Conservation (phyloP, 2,329 filamentous ascomycete genomes). For the Sporothrix protearum region DNA sequence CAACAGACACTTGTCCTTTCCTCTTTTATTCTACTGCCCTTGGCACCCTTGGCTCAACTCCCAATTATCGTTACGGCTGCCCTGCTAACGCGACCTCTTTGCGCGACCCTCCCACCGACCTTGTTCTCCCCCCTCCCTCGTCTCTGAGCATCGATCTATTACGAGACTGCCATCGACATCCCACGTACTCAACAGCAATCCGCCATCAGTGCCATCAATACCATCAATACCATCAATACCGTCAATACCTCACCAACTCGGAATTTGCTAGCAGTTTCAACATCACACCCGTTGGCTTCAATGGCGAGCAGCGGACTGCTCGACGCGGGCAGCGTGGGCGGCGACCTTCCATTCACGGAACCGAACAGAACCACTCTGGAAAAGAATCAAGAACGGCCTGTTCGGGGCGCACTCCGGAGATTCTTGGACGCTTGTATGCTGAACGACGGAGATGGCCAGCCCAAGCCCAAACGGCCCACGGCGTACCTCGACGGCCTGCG, state of each 20-base stretch:
- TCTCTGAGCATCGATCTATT: too few relatives aligned
- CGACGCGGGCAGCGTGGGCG: background rate
- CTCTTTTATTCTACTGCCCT: background rate
- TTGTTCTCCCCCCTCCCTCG: background rate
- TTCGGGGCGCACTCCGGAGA: too few relatives aligned
- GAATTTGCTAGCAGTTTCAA: background rate
- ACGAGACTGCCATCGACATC: background rate
- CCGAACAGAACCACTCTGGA: background rate
- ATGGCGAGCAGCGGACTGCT: conserved; percentile 22
- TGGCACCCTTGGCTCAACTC: background rate
- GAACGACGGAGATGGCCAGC: conserved; percentile 11
- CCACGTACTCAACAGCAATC: background rate
- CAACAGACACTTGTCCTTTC: background rate
- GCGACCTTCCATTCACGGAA: background rate
- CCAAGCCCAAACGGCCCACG: conserved; percentile 47
- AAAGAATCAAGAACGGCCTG: background rate
- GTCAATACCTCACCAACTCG: background rate
- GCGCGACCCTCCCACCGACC: background rate
- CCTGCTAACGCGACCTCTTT: conserved; percentile 8
- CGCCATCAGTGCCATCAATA: background rate
- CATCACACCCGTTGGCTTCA: too few relatives aligned
- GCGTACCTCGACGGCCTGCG: conserved; percentile 64
- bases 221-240: background rate
- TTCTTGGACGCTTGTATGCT: background rate
- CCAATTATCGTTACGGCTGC: background rate